Conservation (phyloP, 2,329 filamentous ascomycete genomes). For the Alternaria atra region DNA sequence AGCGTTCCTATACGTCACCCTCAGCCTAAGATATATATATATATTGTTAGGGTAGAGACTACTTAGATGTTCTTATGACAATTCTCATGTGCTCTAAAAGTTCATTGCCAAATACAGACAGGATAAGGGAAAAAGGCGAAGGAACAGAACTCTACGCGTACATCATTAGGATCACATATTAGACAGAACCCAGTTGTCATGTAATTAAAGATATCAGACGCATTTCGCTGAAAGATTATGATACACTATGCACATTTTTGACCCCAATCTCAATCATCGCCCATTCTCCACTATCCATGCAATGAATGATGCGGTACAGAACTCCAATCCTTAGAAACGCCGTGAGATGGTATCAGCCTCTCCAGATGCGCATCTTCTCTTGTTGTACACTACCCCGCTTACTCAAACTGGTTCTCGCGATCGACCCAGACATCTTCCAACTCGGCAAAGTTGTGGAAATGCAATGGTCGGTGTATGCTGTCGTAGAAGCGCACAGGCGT, state of each 20-base stretch:
- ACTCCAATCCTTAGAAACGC: slow-evolving; percentile 27
- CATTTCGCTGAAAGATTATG: slow-evolving; percentile 21
- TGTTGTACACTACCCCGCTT: slow-evolving; percentile 7
- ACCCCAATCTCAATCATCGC: slow-evolving; percentile 3
- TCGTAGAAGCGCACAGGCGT: slow-evolving; percentile 89
- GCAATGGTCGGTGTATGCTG: slow-evolving; percentile 87
- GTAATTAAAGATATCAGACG: background rate
- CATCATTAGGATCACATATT: too few species aligned
- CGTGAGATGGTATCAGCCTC: background rate
- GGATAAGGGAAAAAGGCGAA: too few species aligned
- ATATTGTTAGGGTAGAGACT: too few species aligned
- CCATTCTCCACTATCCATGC: slow-evolving; percentile 11
- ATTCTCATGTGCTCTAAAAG: too few species aligned
- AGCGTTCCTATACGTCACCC: too few species aligned
- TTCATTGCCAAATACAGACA: too few species aligned
- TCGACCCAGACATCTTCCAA: slow-evolving; percentile 97
- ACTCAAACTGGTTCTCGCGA: slow-evolving; percentile 91
- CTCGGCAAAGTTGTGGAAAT: slow-evolving; percentile 98
- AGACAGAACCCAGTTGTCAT: background rate
- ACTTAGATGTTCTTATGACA: too few species aligned
- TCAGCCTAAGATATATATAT: too few species aligned
- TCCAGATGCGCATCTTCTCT: background rate
- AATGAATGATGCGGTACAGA: slow-evolving; percentile 5
- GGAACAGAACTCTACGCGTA: too few species aligned
- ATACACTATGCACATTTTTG: slow-evolving; percentile 35